Evolutionary conservation across 345 rosid species (phyloP), one percentile per base, ranked within the genome.

Genomic region (Moricandia moricandioides): DNA sequence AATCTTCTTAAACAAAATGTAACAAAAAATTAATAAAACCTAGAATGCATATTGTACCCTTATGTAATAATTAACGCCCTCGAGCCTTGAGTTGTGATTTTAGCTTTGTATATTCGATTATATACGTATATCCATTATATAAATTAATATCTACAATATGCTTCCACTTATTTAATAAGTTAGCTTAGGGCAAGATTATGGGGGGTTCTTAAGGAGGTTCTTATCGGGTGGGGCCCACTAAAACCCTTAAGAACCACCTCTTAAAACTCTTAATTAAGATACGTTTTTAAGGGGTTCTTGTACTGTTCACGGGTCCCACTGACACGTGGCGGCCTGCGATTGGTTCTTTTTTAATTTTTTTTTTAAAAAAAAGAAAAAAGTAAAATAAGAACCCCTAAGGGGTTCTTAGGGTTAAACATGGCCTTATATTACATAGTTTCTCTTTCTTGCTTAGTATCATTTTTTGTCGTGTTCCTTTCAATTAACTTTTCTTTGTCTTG

Each of bases 381-480:
- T n/a, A n/a, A n/a, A n/a, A n/a, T n/a, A n/a, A n/a, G n/a, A n/a
- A n/a, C n/a, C n/a, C n/a, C n/a, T n/a, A n/a, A n/a, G n/a, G n/a
- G n/a, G n/a, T n/a, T n/a, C n/a, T n/a, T n/a, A n/a, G n/a, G n/a
- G n/a, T n/a, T n/a, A n/a, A n/a, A n/a, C n/a, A n/a, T n/a, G n/a
- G n/a, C n/a, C n/a, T n/a, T 72, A 49, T 72, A 78, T 67, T 62
- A 79, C 82, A 73, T 62, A 43, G 73, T 52, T 67, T 67, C 74
- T 72, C 78, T 78, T 72, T 78, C 78, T 79, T 79, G 74, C 40
- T 73, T 62, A 72, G 62, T 45, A 68, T 69, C 61, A 69, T 73
- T 73, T 74, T 68, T 73, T 79, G 82, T 79, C 82, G 82, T 79
- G 75, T 79, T 73, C 78, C 69, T 62, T 77, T 67, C 62, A 68